Percentiles rank a stretch among this genome's conserved stretches.
phyloP scores from a whole-genome alignment of 257 asterid genomes.

The Solanum pinnatisectum region DNA sequence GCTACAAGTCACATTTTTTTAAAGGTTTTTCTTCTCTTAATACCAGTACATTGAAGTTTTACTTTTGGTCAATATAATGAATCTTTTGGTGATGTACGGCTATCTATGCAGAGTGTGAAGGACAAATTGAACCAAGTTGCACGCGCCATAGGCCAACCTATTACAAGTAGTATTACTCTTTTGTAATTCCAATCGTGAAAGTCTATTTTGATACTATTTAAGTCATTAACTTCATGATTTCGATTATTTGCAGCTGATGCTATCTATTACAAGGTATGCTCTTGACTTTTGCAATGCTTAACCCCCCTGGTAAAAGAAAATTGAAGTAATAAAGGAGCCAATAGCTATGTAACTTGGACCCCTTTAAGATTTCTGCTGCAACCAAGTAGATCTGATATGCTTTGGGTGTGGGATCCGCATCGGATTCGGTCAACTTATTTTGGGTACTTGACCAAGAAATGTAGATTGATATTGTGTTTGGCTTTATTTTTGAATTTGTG shows the following conservation, averaged over 20 bases:
- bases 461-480: not conserved
- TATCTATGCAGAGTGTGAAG: slow-evolving; percentile 54
- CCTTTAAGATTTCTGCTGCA: not conserved
- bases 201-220: not conserved
- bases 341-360: not conserved
- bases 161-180: slow-evolving; percentile 36
- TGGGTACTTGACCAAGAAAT: not conserved
- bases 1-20: not conserved
- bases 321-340: not conserved
- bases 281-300: not conserved
- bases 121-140: slow-evolving; percentile 72
- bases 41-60: not conserved
- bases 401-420: not conserved
- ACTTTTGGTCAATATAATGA: not conserved
- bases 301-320: not conserved
- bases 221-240: not conserved
- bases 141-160: slow-evolving; percentile 45
- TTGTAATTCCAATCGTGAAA: not conserved
- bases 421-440: not conserved
- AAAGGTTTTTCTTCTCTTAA: not conserved
- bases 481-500: not conserved
- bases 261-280: slow-evolving; percentile 68
- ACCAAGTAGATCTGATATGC: not conserved
- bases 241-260: slow-evolving; percentile 50
- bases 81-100: not conserved